Base-by-base conservation (phyloP, 345 rosid genomes). In the Gossypium longicalyx region DNA sequence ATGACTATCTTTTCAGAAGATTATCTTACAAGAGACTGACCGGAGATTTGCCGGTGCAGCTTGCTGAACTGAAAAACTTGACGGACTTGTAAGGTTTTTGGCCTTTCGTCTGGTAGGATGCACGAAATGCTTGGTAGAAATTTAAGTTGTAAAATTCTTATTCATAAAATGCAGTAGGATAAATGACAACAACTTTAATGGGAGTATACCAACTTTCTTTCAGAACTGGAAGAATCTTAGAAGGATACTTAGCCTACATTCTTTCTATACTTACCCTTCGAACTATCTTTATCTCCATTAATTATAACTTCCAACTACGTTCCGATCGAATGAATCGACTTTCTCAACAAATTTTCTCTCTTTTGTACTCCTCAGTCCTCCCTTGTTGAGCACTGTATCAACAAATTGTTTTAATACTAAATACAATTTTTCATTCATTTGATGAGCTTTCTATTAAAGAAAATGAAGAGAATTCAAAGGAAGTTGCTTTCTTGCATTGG, bases 171-270 rank as follows among this genome's bases (percentile, higher is more conserved):
- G 86, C 89, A 94, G 98, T 54, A 83, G 86, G 80, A 83, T 90
- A 54, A 88, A 86, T 27, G 98, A 91, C 77, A 94, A 94, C 83
- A 80, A 79, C 77, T 82, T 94, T 77, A 88, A 70, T 27, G 97
- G 96, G 71, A 83, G 81, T 20, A 87, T 89, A 56, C 97, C 97
- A 2, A 81, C 73, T 77, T 90, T 86, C 77, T 75, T 91, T 6
- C 84, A 84, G 68, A 89, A 79, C 76, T 91, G 93, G 87, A 79
- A 75, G 67, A 71, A 79, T 19, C 93, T 94, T 65, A 1, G 17
- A 17, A 87, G 91, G 38, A 34, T 34, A 34, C 38, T 34, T 34
- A 34, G 38, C 38, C 38, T 34, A 34, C 38, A 34, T 5, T 34
- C 34, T 29, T 29, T 29, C 34, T 29, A 29, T 29, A 34, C 38